These are phyloP conservation scores for Aureobasidium sp. DNA, from an alignment of 2,329 filamentous ascomycete genomes.

Conservation along the genomic window DNA sequence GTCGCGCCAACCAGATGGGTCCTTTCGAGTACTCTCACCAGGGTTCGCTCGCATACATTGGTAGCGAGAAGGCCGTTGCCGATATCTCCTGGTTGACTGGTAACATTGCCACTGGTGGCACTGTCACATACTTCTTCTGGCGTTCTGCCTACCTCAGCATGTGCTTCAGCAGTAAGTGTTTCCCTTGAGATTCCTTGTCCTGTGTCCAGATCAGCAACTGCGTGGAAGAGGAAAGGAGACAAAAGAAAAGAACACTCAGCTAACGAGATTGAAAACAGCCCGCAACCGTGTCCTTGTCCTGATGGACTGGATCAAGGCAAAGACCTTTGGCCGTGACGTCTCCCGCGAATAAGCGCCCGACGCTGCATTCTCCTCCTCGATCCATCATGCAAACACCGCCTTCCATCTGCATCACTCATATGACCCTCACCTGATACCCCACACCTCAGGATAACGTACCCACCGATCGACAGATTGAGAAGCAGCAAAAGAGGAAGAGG, in stretches of 20 bases:
- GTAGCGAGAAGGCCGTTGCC: conserved; percentile 93
- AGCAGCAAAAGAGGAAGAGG: not conserved
- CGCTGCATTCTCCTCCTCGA: not conserved
- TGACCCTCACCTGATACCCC: conserved; percentile 11
- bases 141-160: conserved; percentile 96
- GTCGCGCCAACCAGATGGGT: conserved; percentile 87
- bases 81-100: conserved; percentile 97
- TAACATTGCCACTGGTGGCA: conserved; percentile 85
- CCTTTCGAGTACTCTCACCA: conserved; percentile 99
- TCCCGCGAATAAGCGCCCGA: conserved; percentile 58
- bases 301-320: conserved; percentile 95
- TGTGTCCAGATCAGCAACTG: not conserved
- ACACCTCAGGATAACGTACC: not conserved
- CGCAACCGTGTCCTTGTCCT: conserved; percentile 90
- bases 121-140: conserved; percentile 96
- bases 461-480: not conserved
- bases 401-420: not conserved
- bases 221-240: not conserved
- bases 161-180: conserved; percentile 94
- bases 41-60: conserved; percentile 94
- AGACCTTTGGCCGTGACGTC: conserved; percentile 92
- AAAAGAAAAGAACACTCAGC: conserved; percentile 13
- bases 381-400: not conserved
- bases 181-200: not conserved
- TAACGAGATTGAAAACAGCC: conserved; percentile 45